Evolutionary conservation across 441 rosid genomes (phyloP), one percentile per base, ranked within the genome.

Genomic region (Isatis lusitanica): DNA sequence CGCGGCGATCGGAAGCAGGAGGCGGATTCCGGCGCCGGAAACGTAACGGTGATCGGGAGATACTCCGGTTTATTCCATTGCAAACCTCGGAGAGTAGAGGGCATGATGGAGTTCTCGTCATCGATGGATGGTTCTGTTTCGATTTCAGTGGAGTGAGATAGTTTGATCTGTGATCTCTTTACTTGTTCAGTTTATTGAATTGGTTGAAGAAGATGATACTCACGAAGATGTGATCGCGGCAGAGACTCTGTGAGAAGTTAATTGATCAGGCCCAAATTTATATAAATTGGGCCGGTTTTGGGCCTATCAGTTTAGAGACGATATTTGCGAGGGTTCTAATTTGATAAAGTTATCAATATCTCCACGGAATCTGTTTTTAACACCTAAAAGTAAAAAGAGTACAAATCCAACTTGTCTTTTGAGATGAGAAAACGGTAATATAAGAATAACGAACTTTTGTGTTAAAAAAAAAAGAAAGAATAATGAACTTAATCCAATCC

Each of bases 1-100:
- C 55, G 26, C 24, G 44, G 66, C 65, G 59, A 24, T 39, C 7
- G 12, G 9, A 67, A 5, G 10, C 15, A 16, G 50, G 38, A 39
- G 28, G 11, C 3, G 10, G 9, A 0, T 66, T 43, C 47, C 17
- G 65, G 4, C 58, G 56, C 55, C 70, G 47, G 62, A 1, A 63
- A 40, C 18, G 60, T 44, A 13, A 21, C 11, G 48, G 50, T 7
- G 64, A 56, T 64, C 18, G 66, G 71, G 43, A 43, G 46, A 63
- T 46, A 1, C 17, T 57, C 4, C 62, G 61, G 78, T 50, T 57
- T 17, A 47, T 1, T 57, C 0, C 12, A 0, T 26, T 36, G 42
- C 5, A 36, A 16, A 46, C 24, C 16, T 28, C 35, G 17, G 51
- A 11, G 11, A 42, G 7, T 30, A 1, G 3, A 13, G 13, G 60